phyloP scores from a whole-genome alignment of 1,284 basidiomycete genomes.

The Exobasidium cylindrosporum region DNA sequence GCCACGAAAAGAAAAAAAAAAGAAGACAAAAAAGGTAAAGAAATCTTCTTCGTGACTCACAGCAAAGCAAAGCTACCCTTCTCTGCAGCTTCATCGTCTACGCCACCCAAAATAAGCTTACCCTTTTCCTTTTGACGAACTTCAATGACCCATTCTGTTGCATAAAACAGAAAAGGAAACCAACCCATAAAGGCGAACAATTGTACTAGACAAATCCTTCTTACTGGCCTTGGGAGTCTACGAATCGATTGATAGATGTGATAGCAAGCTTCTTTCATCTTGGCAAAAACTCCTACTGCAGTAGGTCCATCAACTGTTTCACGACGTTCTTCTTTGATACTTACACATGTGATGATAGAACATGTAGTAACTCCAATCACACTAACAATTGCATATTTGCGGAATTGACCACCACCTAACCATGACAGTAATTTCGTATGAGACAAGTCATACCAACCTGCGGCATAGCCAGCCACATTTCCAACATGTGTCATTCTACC shows the following conservation, averaged over 20 bases:
- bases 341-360: conserved; percentile 63
- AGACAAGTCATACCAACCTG: conserved; percentile 80
- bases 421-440: conserved; percentile 70
- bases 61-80: conserved; percentile 48
- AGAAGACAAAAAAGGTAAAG: too few relatives aligned
- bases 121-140: conserved; percentile 63
- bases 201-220: conserved; percentile 70
- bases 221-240: conserved; percentile 46
- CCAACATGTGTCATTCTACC: conserved; percentile 62
- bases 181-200: conserved; percentile 89
- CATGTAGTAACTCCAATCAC: conserved; percentile 82
- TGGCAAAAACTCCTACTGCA: background rate
- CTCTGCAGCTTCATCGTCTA: conserved; percentile 32
- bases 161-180: conserved; percentile 54
- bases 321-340: conserved; percentile 2
- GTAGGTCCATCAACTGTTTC: background rate
- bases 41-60: too few relatives aligned
- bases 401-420: conserved; percentile 89
- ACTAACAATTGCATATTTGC: conserved; percentile 86
- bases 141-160: conserved; percentile 86
- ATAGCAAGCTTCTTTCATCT: background rate
- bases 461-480: conserved; percentile 48
- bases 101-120: background rate
- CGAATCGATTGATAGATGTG: conserved; percentile 34
- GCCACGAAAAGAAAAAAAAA: too few relatives aligned